Evolutionary conservation across 75 land plant species (phyloP).

Genomic region (Selaginella moellendorffii): DNA sequence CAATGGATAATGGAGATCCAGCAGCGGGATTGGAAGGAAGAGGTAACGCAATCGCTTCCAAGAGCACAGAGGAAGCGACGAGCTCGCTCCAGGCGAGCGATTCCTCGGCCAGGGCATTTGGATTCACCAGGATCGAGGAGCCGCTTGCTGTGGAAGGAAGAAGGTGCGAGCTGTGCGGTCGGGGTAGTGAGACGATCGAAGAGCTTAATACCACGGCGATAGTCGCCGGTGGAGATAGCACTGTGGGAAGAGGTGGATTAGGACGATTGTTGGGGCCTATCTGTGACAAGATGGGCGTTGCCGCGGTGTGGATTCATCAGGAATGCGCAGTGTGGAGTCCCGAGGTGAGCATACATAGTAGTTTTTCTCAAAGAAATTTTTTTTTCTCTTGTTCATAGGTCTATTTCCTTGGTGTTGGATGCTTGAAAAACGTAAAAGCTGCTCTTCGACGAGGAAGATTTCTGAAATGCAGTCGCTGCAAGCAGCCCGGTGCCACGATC

Average conservation of each 20-base stretch:
- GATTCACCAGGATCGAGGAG: not conserved
- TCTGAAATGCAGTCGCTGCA: conserved; percentile 77
- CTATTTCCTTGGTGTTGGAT: conserved; percentile 83
- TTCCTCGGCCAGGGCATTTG: not conserved
- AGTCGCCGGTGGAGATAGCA: not conserved
- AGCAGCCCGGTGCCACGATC: conserved; percentile 89
- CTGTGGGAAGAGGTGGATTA: conserved; percentile 45
- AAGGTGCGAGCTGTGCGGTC: not conserved
- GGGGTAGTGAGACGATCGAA: not conserved
- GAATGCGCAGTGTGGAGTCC: conserved; percentile 98
- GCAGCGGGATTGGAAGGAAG: too few relatives aligned
- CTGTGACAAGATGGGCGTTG: conserved; percentile 65
- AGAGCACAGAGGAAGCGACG: not conserved
- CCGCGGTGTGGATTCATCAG: conserved; percentile 83
- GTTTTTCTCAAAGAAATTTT: too few relatives aligned
- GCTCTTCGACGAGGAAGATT: conserved; percentile 77
- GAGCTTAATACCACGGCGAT: not conserved
- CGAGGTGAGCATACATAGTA: too few relatives aligned
- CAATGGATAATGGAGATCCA: too few relatives aligned
- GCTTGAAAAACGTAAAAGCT: conserved; percentile 75
- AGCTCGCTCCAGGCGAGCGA: too few relatives aligned
- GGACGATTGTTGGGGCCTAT: conserved; percentile 85
- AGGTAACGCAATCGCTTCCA: too few relatives aligned
- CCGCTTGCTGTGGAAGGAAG: not conserved
- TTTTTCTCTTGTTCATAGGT: conserved; percentile 42